Percentiles rank a stretch among this genome's conserved stretches.
These are phyloP conservation scores for Lachnellula subtilissima DNA, from an alignment of 2,329 filamentous ascomycete species.

Conservation along the genomic window DNA sequence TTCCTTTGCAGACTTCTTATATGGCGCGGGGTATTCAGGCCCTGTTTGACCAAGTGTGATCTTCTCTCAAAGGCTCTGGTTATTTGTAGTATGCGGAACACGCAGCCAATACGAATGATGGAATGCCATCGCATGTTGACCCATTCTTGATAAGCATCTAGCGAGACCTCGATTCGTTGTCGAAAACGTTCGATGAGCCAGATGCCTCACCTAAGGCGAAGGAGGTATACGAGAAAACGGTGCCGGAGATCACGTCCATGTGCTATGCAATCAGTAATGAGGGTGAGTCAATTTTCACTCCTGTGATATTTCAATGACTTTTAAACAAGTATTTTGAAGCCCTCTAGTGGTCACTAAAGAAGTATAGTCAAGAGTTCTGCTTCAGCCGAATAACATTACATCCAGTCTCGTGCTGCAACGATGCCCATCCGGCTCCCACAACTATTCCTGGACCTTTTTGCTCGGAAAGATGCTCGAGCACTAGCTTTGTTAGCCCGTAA, in stretches of 20 bases:
- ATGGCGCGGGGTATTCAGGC: conserved; percentile 8
- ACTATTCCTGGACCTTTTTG: conserved; percentile 54
- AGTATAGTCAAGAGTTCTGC: not conserved
- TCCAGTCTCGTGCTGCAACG: conserved; percentile 6
- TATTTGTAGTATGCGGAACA: conserved; percentile 7
- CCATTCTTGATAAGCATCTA: conserved; percentile 1
- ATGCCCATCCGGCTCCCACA: conserved; percentile 13
- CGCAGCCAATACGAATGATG: not conserved
- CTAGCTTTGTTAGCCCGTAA: conserved; percentile 9
- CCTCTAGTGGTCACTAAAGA: not conserved
- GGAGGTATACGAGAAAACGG: conserved; percentile 5
- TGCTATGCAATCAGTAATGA: conserved; percentile 1
- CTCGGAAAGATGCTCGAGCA: conserved; percentile 42
- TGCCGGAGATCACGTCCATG: conserved; percentile 2
- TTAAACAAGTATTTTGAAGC: not conserved
- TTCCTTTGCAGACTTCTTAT: conserved; percentile 15
- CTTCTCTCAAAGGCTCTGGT: not conserved
- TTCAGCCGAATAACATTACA: not conserved
- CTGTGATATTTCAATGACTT: not conserved
- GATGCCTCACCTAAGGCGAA: not conserved
- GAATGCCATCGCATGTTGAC: not conserved
- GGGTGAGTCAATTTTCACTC: not conserved
- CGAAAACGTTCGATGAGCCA: conserved; percentile 1
- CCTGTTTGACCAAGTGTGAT: conserved; percentile 10
- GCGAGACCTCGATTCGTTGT: conserved; percentile 7